Evolutionary conservation across 2,329 filamentous ascomycete species (phyloP).

Genomic region (Zelopaecilomyces penicillatus): DNA sequence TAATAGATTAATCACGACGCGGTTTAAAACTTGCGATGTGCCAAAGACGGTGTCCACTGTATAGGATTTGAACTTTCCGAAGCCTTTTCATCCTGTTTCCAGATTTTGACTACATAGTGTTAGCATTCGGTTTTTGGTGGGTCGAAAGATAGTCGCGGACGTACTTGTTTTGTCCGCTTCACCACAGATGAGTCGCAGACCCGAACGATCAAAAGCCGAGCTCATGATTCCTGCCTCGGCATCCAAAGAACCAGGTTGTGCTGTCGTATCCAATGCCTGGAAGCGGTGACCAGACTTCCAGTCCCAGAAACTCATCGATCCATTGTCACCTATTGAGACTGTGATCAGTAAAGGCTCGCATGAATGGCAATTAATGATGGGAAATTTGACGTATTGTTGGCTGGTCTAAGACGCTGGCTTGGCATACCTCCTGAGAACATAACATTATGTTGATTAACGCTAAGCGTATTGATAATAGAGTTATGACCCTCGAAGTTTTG

Average conservation of each 20-base stretch:
- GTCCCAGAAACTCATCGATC: conserved; percentile 96
- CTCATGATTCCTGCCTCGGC: conserved; percentile 94
- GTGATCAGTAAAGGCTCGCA: neutral
- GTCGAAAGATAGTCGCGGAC: conserved; percentile 15
- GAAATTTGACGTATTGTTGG: too few relatives aligned
- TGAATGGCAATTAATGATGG: neutral
- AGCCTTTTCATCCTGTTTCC: conserved; percentile 87
- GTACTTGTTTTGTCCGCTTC: conserved; percentile 91
- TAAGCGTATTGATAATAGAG: conserved; percentile 87
- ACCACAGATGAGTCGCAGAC: conserved; percentile 81
- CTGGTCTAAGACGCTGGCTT: neutral
- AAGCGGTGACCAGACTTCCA: conserved; percentile 96
- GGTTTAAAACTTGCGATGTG: conserved; percentile 62
- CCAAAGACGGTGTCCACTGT: conserved; percentile 80
- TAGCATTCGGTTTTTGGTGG: neutral
- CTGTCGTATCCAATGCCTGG: conserved; percentile 81
- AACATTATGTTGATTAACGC: conserved; percentile 91
- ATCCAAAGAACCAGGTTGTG: conserved; percentile 87
- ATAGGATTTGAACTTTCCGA: conserved; percentile 87
- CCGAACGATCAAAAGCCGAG: conserved; percentile 84
- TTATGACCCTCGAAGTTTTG: conserved; percentile 98
- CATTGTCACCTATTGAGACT: conserved; percentile 60
- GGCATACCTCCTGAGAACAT: conserved; percentile 71
- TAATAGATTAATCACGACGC: neutral
- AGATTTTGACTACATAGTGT: conserved; percentile 65